phyloP scores from a whole-genome alignment of 495 filamentous ascomycete genomes.

The Penicillium psychrofluorescens region DNA sequence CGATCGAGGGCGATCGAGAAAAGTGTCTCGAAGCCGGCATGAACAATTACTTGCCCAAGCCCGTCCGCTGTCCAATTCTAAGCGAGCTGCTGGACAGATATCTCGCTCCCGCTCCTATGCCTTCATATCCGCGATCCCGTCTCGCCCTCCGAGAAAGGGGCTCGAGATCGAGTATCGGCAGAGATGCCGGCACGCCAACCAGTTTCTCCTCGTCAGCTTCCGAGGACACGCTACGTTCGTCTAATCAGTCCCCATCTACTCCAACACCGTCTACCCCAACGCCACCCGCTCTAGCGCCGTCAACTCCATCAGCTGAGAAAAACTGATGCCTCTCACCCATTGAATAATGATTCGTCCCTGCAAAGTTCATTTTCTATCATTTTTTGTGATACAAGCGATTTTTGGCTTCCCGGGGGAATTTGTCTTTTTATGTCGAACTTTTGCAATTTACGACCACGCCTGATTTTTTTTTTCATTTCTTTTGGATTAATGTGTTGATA shows the following conservation, averaged over 20 bases:
- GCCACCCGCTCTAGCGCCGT: background rate
- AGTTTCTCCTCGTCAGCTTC: conserved; percentile 30
- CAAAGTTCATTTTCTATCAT: background rate
- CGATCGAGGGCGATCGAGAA: conserved; percentile 85
- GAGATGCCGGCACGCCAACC: conserved; percentile 26
- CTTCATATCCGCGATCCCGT: conserved; percentile 31
- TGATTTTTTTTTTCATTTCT: conserved; percentile 1
- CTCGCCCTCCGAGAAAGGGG: conserved; percentile 27
- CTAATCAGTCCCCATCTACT: background rate
- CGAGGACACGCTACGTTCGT: conserved; percentile 18
- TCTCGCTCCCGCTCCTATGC: conserved; percentile 49
- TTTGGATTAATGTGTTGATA: background rate
- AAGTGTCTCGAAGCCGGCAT: conserved; percentile 89
- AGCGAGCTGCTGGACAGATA: conserved; percentile 71
- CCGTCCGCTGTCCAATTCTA: conserved; percentile 66
- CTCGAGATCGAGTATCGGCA: conserved; percentile 23
- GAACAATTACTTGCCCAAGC: conserved; percentile 94
- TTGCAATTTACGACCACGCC: background rate
- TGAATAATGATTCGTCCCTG: conserved; percentile 16
- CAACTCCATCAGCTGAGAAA: background rate
- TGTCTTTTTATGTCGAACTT: too few relatives aligned
- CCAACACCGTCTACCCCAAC: background rate
- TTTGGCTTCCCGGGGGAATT: too few relatives aligned
- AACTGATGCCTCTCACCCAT: conserved; percentile 11
- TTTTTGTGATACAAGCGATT: conserved; percentile 4